These are phyloP conservation scores for Vaccinium darrowii DNA, from an alignment of 148 eudicot species.

Conservation along the genomic window DNA sequence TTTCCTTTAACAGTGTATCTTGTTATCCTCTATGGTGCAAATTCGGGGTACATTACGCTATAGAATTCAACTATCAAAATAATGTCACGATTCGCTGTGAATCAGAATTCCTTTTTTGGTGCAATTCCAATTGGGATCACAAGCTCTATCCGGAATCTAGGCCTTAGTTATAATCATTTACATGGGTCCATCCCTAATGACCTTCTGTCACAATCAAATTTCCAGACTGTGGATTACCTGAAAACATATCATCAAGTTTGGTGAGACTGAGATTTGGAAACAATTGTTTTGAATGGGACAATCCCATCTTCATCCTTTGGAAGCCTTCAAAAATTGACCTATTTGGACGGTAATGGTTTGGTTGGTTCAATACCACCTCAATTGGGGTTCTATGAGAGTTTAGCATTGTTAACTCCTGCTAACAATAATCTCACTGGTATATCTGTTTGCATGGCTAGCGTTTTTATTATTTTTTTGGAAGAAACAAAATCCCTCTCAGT, in stretches of 20 bases:
- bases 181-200: constrained; percentile 51
- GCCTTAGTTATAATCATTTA: constrained; percentile 67
- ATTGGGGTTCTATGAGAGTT: constrained; percentile 41
- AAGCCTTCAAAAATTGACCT: constrained; percentile 41
- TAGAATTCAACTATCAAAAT: background rate
- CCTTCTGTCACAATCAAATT: constrained; percentile 41
- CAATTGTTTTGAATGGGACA: constrained; percentile 45
- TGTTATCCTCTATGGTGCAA: too few species aligned
- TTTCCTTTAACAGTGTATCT: too few species aligned
- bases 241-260: constrained; percentile 29
- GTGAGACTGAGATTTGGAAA: constrained; percentile 57
- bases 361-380: constrained; percentile 55
- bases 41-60: too few species aligned
- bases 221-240: constrained; percentile 43
- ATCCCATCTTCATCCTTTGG: constrained; percentile 39
- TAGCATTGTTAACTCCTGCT: constrained; percentile 53
- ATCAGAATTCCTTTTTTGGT: constrained; percentile 54
- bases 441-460: too few species aligned
- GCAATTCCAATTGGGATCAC: constrained; percentile 57
- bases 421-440: constrained; percentile 44
- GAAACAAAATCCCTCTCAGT: too few species aligned
- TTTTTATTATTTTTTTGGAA: too few species aligned
- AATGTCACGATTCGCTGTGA: constrained; percentile 64
- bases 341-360: constrained; percentile 52
- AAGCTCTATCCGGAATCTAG: constrained; percentile 38